Evolutionary conservation across 352 stramenopile species (phyloP).

Genomic region (Globisporangium sylvaticum): DNA sequence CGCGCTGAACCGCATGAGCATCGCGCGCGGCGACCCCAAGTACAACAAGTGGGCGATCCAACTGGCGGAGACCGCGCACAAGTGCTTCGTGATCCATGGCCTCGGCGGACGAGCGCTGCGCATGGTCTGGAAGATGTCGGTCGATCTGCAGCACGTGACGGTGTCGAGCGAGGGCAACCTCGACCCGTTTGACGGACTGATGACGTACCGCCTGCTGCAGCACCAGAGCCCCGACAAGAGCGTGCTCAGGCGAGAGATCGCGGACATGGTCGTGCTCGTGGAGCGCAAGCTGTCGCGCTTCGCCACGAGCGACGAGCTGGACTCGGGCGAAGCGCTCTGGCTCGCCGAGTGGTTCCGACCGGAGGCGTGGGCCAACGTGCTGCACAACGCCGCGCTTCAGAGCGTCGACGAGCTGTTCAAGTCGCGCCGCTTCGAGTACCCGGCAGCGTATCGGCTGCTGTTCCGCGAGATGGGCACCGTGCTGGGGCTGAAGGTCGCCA

Average conservation of each 20-base stretch:
- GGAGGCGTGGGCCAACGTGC: conserved; percentile 17
- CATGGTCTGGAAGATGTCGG: conserved; percentile 34
- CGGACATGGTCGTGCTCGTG: conserved; percentile 24
- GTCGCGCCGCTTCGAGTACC: conserved; percentile 15
- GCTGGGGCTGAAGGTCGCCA: conserved; percentile 22
- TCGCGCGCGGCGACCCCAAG: conserved; percentile 11
- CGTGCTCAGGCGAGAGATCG: conserved; percentile 19
- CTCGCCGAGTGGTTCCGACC: conserved; percentile 24
- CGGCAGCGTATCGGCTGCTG: conserved; percentile 21
- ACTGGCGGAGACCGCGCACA: conserved; percentile 18
- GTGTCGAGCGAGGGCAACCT: conserved; percentile 29
- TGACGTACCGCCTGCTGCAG: conserved; percentile 27
- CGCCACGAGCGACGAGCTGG: conserved; percentile 23
- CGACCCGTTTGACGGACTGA: conserved; percentile 27
- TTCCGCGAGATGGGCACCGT: conserved; percentile 35
- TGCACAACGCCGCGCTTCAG: conserved; percentile 16
- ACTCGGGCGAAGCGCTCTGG: conserved; percentile 30
- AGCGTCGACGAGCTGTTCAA: conserved; percentile 20
- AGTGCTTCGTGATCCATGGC: conserved; percentile 23
- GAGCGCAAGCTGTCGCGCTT: conserved; percentile 21
- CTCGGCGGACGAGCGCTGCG: conserved; percentile 16
- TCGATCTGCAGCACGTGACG: conserved; percentile 26
- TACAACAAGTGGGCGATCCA: conserved; percentile 25
- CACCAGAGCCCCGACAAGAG: conserved; percentile 9
- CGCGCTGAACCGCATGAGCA: conserved; percentile 25